Percentiles rank a stretch among this genome's conserved stretches.
Evolutionary conservation across 2,329 filamentous ascomycete species (phyloP).

Genomic region (Elsinoe perseae): DNA sequence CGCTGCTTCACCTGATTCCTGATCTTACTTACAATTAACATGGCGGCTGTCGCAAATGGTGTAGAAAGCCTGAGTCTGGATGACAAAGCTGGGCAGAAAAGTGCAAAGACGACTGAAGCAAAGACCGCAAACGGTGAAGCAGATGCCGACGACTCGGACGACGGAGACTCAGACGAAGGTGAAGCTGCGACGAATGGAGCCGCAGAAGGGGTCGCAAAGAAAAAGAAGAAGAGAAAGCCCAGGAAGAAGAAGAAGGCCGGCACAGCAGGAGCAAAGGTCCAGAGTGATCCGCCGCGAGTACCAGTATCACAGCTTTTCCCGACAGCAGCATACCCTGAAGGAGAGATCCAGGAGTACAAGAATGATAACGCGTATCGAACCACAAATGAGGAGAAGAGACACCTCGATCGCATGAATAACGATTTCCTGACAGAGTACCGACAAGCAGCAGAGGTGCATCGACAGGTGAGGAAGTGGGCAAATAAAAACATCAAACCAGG

Average conservation of each 20-base stretch:
- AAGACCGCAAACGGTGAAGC: constrained; percentile 26
- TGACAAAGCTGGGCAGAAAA: constrained; percentile 22
- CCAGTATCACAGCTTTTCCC: constrained; percentile 41
- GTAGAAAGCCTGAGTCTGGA: constrained; percentile 12
- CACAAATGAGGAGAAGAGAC: constrained; percentile 41
- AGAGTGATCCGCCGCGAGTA: constrained; percentile 42
- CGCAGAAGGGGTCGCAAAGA: constrained; percentile 33
- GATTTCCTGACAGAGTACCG: constrained; percentile 48
- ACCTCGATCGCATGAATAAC: constrained; percentile 39
- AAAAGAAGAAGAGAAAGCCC: constrained; percentile 41
- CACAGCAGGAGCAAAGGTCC: constrained; percentile 29
- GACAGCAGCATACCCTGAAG: constrained; percentile 37
- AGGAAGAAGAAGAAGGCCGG: constrained; percentile 35
- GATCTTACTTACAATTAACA: not conserved
- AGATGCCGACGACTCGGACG: constrained; percentile 31
- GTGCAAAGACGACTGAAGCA: constrained; percentile 17
- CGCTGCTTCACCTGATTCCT: not conserved
- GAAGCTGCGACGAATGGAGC: constrained; percentile 30
- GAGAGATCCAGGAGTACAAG: constrained; percentile 40
- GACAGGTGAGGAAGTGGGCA: constrained; percentile 47
- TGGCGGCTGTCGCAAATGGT: constrained; percentile 12
- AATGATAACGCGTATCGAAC: constrained; percentile 41
- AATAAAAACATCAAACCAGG: constrained; percentile 46
- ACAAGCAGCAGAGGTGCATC: constrained; percentile 50
- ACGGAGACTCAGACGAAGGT: constrained; percentile 31